phyloP scores from a whole-genome alignment of 2,329 filamentous ascomycete species.

The Huntiella decipiens region DNA sequence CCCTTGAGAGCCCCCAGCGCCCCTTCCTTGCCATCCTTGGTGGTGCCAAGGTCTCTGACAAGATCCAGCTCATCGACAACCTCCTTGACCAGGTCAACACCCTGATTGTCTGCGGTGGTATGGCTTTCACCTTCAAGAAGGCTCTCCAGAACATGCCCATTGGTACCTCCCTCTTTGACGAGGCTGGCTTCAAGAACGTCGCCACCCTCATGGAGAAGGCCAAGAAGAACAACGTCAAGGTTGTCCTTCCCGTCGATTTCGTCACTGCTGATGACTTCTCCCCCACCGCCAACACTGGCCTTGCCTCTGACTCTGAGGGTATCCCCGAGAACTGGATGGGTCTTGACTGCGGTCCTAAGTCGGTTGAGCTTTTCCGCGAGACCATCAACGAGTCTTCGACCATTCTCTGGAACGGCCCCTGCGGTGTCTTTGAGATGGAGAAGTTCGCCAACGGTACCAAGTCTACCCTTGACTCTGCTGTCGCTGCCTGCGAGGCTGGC shows the following conservation, averaged over 20 bases:
- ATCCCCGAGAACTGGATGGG: conserved; percentile 98
- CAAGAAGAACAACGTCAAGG: conserved; percentile 86
- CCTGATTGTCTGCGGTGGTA: conserved; percentile 87
- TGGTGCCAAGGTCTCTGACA: conserved; percentile 96
- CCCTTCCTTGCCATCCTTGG: conserved; percentile 98
- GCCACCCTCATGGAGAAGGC: conserved; percentile 80
- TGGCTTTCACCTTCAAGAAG: conserved; percentile 99
- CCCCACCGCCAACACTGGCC: conserved; percentile 61
- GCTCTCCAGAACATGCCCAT: conserved; percentile 82
- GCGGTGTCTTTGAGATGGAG: conserved; percentile 94
- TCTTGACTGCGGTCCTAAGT: conserved; percentile 83
- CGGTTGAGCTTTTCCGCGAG: conserved; percentile 69
- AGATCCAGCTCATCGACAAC: conserved; percentile 99
- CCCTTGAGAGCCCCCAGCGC: conserved; percentile 77
- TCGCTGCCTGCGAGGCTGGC: conserved; percentile 59
- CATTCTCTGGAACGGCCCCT: conserved; percentile 96
- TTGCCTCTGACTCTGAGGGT: conserved; percentile 62
- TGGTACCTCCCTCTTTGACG: conserved; percentile 80
- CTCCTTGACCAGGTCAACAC: conserved; percentile 94
- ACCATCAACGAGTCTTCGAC: conserved; percentile 80
- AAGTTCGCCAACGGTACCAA: conserved; percentile 87
- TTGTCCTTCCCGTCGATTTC: conserved; percentile 88
- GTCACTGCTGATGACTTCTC: conserved; percentile 90
- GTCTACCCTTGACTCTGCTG: conserved; percentile 73
- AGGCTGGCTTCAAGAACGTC: conserved; percentile 84